These are phyloP conservation scores for Platanthera zijinensis DNA, from an alignment of 106 monocot genomes.

Conservation along the genomic window DNA sequence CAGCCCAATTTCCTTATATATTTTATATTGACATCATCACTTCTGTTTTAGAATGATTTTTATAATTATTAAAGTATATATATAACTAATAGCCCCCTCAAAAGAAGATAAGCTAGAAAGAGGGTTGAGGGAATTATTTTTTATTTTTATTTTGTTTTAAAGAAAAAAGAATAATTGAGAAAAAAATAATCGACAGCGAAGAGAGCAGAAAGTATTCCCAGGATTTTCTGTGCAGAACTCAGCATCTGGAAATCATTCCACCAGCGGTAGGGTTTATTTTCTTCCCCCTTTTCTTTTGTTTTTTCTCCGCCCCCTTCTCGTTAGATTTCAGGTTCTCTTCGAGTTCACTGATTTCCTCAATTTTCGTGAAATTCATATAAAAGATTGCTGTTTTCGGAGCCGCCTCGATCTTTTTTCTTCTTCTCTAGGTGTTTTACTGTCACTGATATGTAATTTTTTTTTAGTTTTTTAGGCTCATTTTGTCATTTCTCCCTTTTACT, in stretches of 20 bases:
- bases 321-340: constrained; percentile 10
- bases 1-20: too few species aligned
- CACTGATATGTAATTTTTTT: constrained; percentile 11
- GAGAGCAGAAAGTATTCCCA: constrained; percentile 11
- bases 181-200: constrained; percentile 7
- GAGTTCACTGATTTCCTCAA: constrained; percentile 22
- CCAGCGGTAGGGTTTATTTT: constrained; percentile 7
- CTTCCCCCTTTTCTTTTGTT: constrained; percentile 4
- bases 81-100: too few species aligned
- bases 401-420: constrained; percentile 16
- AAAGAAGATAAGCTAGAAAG: too few species aligned
- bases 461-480: constrained; percentile 4
- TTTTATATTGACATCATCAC: too few species aligned
- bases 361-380: constrained; percentile 22
- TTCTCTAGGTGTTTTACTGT: constrained; percentile 18
- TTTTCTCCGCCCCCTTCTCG: constrained; percentile 10
- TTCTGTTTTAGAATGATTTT: too few species aligned
- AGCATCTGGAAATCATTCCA: neutral
- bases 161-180: neutral
- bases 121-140: too few species aligned
- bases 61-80: too few species aligned
- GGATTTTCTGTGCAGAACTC: constrained; percentile 16
- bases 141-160: too few species aligned
- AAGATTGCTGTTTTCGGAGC: constrained; percentile 16
- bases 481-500: constrained; percentile 14